Percentiles rank a stretch among this genome's conserved stretches.
Evolutionary conservation across 352 stramenopile genomes (phyloP).

Genomic region (Phytophthora cactorum): DNA sequence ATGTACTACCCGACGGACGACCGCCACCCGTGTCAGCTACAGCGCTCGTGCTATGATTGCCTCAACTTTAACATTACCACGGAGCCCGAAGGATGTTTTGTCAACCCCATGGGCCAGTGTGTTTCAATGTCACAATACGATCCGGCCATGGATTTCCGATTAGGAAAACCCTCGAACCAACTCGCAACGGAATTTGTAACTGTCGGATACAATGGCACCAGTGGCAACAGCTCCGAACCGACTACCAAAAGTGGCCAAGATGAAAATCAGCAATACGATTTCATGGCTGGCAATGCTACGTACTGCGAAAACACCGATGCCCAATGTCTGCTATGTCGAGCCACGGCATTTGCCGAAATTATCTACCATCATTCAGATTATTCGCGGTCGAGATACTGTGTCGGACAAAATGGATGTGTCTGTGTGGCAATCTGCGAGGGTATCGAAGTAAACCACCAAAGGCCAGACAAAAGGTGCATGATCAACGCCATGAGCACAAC

Average conservation of each 20-base stretch:
- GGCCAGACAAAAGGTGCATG: conserved; percentile 36
- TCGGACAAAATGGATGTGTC: conserved; percentile 45
- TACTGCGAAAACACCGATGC: conserved; percentile 51
- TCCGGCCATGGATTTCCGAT: conserved; percentile 36
- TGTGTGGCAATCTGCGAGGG: conserved; percentile 56
- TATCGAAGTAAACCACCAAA: conserved; percentile 17
- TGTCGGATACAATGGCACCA: conserved; percentile 21
- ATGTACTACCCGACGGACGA: conserved; percentile 48
- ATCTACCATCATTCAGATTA: conserved; percentile 49
- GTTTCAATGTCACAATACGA: conserved; percentile 15
- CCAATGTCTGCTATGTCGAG: conserved; percentile 41
- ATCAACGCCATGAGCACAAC: conserved; percentile 45
- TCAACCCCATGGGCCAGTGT: conserved; percentile 36
- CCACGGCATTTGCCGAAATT: conserved; percentile 43
- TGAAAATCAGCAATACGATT: conserved; percentile 37
- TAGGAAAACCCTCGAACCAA: conserved; percentile 33
- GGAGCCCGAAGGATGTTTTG: conserved; percentile 46
- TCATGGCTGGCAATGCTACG: conserved; percentile 30
- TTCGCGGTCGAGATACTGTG: conserved; percentile 42
- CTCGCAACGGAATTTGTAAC: conserved; percentile 31
- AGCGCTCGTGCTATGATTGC: conserved; percentile 58
- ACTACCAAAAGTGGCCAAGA: conserved; percentile 6
- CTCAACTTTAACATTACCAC: conserved; percentile 51
- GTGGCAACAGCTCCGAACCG: conserved; percentile 16
- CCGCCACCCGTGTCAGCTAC: conserved; percentile 43